Evolutionary conservation across 352 stramenopile species (phyloP), one percentile per base, ranked within the genome.

Genomic region (Pythium dissimile): DNA sequence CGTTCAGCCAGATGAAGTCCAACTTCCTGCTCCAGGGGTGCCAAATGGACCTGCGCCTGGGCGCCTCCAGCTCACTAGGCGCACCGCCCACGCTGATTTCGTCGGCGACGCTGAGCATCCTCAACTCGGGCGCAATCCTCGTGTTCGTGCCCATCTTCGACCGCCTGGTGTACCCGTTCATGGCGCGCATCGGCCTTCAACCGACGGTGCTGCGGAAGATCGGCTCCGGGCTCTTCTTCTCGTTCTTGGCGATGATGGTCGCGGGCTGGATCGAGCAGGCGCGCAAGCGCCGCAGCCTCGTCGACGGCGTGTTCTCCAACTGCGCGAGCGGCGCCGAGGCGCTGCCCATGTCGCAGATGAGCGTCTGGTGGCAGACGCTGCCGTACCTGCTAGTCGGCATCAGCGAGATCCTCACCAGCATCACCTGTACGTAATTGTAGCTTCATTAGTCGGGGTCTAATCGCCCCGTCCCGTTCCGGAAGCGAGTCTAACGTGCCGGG

Each of bases 71-170:
- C 64, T 92, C 5, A 72, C 56, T 49, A 15, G 58, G 64, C 11
- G 77, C 7, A 34, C 88, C 7, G 52, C 72, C 56, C 56, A 80
- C 82, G 39, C 56, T 95, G 49, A 70, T 97, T 47, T 93, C 86
- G n/a, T 84, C 86, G 8, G 84, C 88, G 16, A 95, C 93, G 73
- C 77, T 97, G 23, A 92, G 83, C 43, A 82, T 95, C 15, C 73
- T 97, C n/a, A 87, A 97, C 62, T 93, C 85, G 21, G 73, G 88
- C 23, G 81, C 92, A 16, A 96, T 97, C 53, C 64, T 97, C 27
- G 55, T 96, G 28, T 95, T 96, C 45, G 94, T 97, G 30, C 89
- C 90, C 12, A 69, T 97, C n/a, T 95, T 96, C 34, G 89, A 97
- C 59, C 63, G 69, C 9, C 15, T 89, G 10, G 54, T 97, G 26